A percentile compares a stretch with the other conserved stretches of the same genome.
These are phyloP conservation scores for Dioszegia hungarica DNA, from an alignment of 768 basidiomycete species.

Conservation along the genomic window DNA sequence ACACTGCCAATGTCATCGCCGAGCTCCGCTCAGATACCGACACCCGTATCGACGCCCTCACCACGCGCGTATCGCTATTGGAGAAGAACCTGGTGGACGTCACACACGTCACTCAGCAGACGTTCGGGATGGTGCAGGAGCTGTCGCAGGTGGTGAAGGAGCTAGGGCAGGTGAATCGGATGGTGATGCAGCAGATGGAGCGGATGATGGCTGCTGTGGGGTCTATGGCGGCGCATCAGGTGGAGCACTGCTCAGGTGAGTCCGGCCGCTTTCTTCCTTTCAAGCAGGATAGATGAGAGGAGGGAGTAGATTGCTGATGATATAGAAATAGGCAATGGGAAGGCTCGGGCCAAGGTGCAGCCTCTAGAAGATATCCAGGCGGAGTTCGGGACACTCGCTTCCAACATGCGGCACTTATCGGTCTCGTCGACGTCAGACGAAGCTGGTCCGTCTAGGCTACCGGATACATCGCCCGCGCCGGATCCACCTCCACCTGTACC, in stretches of 20 bases:
- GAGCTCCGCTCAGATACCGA: not conserved
- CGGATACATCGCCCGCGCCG: too few species aligned
- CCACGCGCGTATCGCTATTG: not conserved
- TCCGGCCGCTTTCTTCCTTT: too few species aligned
- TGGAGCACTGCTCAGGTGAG: not conserved
- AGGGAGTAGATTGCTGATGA: too few species aligned
- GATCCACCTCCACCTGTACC: too few species aligned
- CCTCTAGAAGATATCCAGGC: too few species aligned
- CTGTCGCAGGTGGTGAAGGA: not conserved
- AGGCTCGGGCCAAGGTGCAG: too few species aligned
- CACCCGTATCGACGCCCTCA: not conserved
- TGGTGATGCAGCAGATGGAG: not conserved
- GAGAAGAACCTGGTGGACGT: not conserved
- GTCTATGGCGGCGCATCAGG: not conserved
- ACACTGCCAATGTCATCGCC: not conserved
- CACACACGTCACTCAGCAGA: not conserved
- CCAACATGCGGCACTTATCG: too few species aligned
- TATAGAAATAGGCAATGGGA: too few species aligned
- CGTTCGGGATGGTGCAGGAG: not conserved
- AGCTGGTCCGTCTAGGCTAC: too few species aligned
- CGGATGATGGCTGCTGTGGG: not conserved
- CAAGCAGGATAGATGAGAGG: too few species aligned
- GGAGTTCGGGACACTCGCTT: too few species aligned
- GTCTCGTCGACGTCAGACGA: too few species aligned
- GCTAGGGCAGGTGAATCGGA: not conserved